phyloP scores from a whole-genome alignment of 2,329 filamentous ascomycete species.

The Verticillium nubilum region DNA sequence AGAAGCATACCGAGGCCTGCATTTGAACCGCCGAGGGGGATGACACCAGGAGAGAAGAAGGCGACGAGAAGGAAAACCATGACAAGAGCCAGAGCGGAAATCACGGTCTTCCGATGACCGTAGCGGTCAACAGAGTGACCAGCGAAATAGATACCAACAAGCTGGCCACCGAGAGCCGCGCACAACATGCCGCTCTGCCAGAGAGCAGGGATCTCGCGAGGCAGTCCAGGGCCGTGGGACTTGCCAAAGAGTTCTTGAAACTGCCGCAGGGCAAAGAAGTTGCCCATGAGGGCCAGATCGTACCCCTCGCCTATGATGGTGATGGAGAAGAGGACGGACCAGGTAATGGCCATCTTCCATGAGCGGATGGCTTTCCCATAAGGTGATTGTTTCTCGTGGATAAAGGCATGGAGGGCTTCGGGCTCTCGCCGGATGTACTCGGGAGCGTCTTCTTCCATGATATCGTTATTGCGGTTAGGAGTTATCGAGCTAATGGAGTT shows the following conservation, averaged over 20 bases:
- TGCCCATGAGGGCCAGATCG: conserved; percentile 26
- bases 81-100: conserved; percentile 1
- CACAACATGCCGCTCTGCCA: conserved; percentile 32
- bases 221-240: conserved; percentile 10
- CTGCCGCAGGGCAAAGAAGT: conserved; percentile 24
- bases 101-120: conserved; percentile 8
- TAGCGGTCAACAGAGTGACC: conserved; percentile 2
- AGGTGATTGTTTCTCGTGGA: conserved; percentile 1
- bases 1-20: conserved; percentile 22
- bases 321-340: conserved; percentile 11
- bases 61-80: conserved; percentile 4
- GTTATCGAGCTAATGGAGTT: too few species aligned
- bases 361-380: neutral
- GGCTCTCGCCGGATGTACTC: conserved; percentile 2
- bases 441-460: neutral
- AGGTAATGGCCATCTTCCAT: conserved; percentile 7
- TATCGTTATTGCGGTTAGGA: neutral
- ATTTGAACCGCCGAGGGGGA: conserved; percentile 30
- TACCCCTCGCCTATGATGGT: conserved; percentile 16
- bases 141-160: conserved; percentile 4
- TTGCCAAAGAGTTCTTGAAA: conserved; percentile 22
- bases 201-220: conserved; percentile 29
- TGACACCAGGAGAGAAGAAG: conserved; percentile 11
- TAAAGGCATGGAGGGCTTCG: conserved; percentile 1
- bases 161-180: conserved; percentile 2